phyloP scores from a whole-genome alignment of 257 asterid species.

The Solanum paucissectum region DNA sequence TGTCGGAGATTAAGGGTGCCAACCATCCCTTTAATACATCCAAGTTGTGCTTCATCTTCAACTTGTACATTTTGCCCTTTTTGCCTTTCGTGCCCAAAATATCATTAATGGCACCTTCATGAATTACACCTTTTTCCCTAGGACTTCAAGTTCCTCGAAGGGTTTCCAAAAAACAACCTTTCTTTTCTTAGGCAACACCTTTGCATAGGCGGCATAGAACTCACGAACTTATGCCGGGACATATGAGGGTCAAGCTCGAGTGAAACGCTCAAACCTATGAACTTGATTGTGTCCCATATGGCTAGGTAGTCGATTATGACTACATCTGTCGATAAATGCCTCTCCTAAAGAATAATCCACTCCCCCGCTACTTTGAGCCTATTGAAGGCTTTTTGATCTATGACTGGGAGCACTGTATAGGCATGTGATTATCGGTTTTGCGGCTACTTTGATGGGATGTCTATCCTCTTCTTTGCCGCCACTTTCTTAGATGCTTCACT shows the following conservation, averaged over 20 bases:
- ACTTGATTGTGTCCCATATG: background rate
- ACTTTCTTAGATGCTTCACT: background rate
- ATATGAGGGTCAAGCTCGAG: background rate
- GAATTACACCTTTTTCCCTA: background rate
- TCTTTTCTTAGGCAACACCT: background rate
- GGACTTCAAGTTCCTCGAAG: background rate
- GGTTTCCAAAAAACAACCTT: background rate
- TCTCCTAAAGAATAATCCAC: background rate
- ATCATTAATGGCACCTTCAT: background rate
- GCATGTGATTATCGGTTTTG: background rate
- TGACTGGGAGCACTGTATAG: background rate
- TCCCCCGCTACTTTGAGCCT: background rate
- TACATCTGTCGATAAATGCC: too few species aligned
- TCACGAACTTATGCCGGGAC: accelerated
- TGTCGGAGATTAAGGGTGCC: background rate
- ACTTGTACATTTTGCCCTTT: background rate
- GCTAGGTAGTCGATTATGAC: background rate
- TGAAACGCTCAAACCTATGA: too few species aligned
- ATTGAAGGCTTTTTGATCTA: too few species aligned
- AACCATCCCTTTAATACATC: background rate
- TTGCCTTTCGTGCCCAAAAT: background rate
- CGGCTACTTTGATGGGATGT: background rate
- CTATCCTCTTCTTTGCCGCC: background rate
- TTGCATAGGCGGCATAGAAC: background rate
- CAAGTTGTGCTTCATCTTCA: too few species aligned